These are phyloP conservation scores for Macrolepiota albuminosa DNA, from an alignment of 768 basidiomycete species.

Conservation along the genomic window DNA sequence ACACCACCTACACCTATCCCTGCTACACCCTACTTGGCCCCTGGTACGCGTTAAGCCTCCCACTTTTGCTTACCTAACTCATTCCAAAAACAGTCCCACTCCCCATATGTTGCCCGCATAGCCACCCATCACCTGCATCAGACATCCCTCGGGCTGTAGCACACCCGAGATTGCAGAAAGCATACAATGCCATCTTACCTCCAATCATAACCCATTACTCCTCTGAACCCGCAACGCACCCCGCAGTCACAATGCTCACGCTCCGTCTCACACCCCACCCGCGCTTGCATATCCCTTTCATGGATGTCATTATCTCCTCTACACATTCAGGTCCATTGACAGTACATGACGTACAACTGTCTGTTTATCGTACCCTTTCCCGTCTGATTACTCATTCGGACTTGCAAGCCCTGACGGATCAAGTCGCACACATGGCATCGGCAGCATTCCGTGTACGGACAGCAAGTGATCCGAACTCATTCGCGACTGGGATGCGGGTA, in stretches of 20 bases:
- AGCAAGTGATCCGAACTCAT: background rate
- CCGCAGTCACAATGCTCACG: background rate
- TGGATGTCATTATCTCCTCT: background rate
- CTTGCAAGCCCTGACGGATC: background rate
- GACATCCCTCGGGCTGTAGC: no score
- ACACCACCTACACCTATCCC: background rate
- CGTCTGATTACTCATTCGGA: background rate
- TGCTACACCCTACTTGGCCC: background rate
- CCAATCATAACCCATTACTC: background rate
- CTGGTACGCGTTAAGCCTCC: background rate
- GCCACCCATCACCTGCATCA: background rate
- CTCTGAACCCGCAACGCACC: background rate
- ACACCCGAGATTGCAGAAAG: background rate
- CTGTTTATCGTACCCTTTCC: background rate
- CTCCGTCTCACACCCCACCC: background rate
- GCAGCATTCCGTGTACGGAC: background rate
- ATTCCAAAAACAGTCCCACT: background rate
- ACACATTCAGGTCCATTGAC: background rate
- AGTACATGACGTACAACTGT: background rate
- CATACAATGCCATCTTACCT: background rate
- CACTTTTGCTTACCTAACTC: background rate
- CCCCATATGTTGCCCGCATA: background rate
- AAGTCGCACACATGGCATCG: background rate
- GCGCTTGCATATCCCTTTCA: background rate
- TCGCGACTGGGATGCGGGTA: background rate